phyloP scores from a whole-genome alignment of 345 rosid species.

The Sisymbrium altissimum region DNA sequence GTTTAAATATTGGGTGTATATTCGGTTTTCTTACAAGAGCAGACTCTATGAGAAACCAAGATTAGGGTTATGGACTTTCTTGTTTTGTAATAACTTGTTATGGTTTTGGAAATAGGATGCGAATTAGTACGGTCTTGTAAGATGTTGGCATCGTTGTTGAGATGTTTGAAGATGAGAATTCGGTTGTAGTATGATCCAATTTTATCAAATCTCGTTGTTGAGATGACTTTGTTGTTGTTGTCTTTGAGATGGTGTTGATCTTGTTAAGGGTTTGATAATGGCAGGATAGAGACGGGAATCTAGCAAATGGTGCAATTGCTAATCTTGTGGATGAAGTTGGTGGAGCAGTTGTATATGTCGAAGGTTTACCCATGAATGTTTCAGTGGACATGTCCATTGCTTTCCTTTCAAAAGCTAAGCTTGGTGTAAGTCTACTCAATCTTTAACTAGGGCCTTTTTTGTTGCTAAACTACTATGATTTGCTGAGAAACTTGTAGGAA shows the following conservation, averaged over 20 bases:
- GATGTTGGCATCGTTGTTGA: background rate
- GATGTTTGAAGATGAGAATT: constrained; percentile 5
- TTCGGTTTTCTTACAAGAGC: background rate
- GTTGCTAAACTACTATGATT: background rate
- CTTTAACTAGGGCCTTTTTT: background rate
- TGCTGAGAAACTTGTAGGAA: background rate
- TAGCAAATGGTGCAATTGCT: constrained; percentile 78
- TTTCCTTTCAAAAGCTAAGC: constrained; percentile 61
- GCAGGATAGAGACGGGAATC: constrained; percentile 73
- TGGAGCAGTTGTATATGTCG: constrained; percentile 52
- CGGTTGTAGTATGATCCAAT: background rate
- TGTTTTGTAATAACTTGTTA: too few species aligned
- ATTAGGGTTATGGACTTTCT: background rate
- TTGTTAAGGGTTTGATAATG: background rate
- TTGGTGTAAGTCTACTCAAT: constrained; percentile 42
- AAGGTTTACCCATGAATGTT: constrained; percentile 63
- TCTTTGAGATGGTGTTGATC: background rate
- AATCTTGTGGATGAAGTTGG: constrained; percentile 93
- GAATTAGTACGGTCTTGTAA: background rate
- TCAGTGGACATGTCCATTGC: constrained; percentile 92
- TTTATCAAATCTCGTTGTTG: too few species aligned
- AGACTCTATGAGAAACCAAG: background rate
- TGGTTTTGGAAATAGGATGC: too few species aligned
- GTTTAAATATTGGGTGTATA: too few species aligned
- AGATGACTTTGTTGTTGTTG: background rate